phyloP scores from a whole-genome alignment of 306 rosid genomes.

The Trifolium subterraneum region DNA sequence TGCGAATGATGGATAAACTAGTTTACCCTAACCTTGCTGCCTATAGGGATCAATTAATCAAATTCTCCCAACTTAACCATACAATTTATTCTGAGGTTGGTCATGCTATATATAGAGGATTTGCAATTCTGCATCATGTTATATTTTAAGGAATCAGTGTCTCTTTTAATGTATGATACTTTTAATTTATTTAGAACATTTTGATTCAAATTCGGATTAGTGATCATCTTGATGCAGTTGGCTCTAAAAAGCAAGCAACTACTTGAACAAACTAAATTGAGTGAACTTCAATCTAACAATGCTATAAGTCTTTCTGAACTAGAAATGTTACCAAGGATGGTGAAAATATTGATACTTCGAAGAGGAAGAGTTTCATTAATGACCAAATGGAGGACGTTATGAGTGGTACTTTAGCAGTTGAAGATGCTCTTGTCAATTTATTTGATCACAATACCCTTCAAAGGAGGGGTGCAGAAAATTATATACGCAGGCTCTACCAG shows the following conservation, averaged over 20 bases:
- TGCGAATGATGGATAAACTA: conserved; percentile 92
- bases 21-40: conserved; percentile 98
- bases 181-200: conserved; percentile 10
- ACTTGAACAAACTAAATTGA: conserved; percentile 93
- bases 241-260: conserved; percentile 98
- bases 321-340: too few relatives aligned
- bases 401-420: conserved; percentile 93
- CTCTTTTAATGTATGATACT: conserved; percentile 32
- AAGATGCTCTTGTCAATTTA: conserved; percentile 97
- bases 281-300: conserved; percentile 93
- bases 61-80: conserved; percentile 85
- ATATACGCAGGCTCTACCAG: conserved; percentile 93
- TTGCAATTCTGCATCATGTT: conserved; percentile 37
- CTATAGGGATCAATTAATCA: conserved; percentile 81
- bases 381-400: conserved; percentile 98
- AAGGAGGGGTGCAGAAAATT: conserved; percentile 93
- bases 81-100: conserved; percentile 90
- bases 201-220: conserved; percentile 34
- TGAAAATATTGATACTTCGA: too few relatives aligned
- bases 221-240: conserved; percentile 63
- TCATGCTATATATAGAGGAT: conserved; percentile 31
- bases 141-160: conserved; percentile 24
- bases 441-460: conserved; percentile 99
- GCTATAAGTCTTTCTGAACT: conserved; percentile 99
- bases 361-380: too few relatives aligned